phyloP scores from a whole-genome alignment of 345 rosid genomes.

The Eucalyptus decipiens region DNA sequence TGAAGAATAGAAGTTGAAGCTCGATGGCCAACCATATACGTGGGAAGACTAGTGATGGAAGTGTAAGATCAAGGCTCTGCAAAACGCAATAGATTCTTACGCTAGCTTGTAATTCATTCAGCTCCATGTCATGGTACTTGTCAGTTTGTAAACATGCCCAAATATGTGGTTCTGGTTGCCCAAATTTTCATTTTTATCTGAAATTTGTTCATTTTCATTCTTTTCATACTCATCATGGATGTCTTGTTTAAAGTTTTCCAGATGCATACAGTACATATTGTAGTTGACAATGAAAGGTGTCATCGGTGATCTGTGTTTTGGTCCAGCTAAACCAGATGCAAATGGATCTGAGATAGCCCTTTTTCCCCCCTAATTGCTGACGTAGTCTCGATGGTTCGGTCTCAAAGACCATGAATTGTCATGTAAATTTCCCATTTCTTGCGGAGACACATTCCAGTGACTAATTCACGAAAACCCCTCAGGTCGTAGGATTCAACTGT shows the following conservation, averaged over 20 bases:
- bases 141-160: neutral
- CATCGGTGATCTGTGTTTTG: neutral
- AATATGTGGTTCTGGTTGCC: neutral
- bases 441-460: neutral
- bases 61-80: neutral
- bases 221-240: neutral
- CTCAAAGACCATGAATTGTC: neutral
- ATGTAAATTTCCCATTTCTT: neutral
- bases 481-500: neutral
- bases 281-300: neutral
- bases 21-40: neutral
- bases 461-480: neutral
- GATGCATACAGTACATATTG: neutral
- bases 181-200: neutral
- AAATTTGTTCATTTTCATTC: neutral
- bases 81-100: neutral
- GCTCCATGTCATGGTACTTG: neutral
- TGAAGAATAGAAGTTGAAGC: conserved; percentile 48
- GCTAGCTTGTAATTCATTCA: neutral
- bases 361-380: neutral
- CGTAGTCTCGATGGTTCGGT: neutral
- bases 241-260: neutral
- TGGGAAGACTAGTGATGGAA: neutral
- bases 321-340: neutral
- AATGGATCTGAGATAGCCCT: neutral